phyloP scores from a whole-genome alignment of 441 rosid genomes.

The Pelargonium australe region DNA sequence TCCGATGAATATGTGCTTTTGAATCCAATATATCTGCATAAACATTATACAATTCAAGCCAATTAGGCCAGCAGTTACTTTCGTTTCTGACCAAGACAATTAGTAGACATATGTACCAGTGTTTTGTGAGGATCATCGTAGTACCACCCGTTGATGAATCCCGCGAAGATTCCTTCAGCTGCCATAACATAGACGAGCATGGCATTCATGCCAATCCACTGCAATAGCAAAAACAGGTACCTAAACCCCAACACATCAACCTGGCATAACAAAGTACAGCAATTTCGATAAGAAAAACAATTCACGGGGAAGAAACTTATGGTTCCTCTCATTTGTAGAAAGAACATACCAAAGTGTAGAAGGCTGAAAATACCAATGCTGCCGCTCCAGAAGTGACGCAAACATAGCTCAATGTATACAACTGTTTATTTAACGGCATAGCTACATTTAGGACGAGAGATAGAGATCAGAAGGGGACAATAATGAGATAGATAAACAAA shows the following conservation, averaged over 20 bases:
- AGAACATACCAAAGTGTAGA: constrained; percentile 51
- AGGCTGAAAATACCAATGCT: constrained; percentile 55
- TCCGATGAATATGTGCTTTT: constrained; percentile 51
- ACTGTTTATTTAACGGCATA: constrained; percentile 72
- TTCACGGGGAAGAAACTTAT: neutral
- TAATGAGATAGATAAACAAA: neutral
- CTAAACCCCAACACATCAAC: constrained; percentile 50
- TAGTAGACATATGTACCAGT: constrained; percentile 34
- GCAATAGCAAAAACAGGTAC: constrained; percentile 44
- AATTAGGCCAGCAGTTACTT: too few relatives aligned
- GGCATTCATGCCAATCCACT: constrained; percentile 93
- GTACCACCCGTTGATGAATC: constrained; percentile 84
- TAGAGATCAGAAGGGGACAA: neutral
- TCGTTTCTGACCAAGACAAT: neutral
- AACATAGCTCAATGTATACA: constrained; percentile 72
- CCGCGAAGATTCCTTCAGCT: constrained; percentile 82
- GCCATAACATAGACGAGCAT: constrained; percentile 96
- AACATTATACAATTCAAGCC: neutral
- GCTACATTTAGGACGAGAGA: constrained; percentile 33
- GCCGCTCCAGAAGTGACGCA: constrained; percentile 81
- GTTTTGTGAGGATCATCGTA: constrained; percentile 54
- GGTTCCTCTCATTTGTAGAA: neutral
- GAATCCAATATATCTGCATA: constrained; percentile 57
- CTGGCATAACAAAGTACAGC: constrained; percentile 22
- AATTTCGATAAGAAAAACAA: neutral